Percentiles rank a stretch among this genome's conserved stretches.
phyloP scores from a whole-genome alignment of 208 protist genomes.

The Leishmania braziliensis region DNA sequence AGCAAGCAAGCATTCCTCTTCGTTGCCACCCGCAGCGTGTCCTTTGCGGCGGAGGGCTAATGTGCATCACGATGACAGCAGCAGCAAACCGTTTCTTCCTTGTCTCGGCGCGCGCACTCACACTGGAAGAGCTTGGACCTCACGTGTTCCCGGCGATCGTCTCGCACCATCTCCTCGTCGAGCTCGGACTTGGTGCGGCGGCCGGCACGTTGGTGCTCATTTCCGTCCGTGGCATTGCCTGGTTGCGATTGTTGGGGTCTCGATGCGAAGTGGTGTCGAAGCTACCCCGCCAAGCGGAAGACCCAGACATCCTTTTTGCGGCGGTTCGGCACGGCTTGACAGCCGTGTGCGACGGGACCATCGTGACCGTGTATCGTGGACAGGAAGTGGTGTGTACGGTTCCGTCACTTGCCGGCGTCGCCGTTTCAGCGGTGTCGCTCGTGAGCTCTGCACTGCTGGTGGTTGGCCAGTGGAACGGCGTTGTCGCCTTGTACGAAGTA shows the following conservation, averaged over 20 bases:
- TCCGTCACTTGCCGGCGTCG: conserved; percentile 2
- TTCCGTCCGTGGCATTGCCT: conserved; percentile 21
- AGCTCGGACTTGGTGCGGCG: conserved; percentile 9
- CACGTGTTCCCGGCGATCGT: conserved; percentile 1
- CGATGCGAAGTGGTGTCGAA: conserved; percentile 13
- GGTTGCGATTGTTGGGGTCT: conserved; percentile 6
- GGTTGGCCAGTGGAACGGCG: conserved; percentile 27
- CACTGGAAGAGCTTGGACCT: conserved; percentile 9
- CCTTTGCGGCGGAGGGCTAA: conserved; percentile 23
- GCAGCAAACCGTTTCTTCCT: conserved; percentile 23
- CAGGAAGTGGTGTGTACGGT: conserved; percentile 10
- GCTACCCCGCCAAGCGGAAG: conserved; percentile 5
- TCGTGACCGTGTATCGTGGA: conserved; percentile 12
- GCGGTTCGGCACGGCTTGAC: conserved; percentile 10
- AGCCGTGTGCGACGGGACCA: conserved; percentile 18
- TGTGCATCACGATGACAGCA: conserved; percentile 12
- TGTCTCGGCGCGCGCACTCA: conserved; percentile 11
- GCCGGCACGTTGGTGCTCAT: conserved; percentile 8
- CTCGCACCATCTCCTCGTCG: conserved; percentile 10
- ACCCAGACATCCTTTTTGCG: conserved; percentile 21
- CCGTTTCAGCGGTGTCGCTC: conserved; percentile 18
- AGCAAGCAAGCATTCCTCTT: conserved; percentile 17
- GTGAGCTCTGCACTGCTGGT: conserved; percentile 14
- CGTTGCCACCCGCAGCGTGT: conserved; percentile 14
- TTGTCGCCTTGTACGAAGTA: conserved; percentile 19